phyloP scores from a whole-genome alignment of 306 rosid genomes.

The Castanospermum australe region DNA sequence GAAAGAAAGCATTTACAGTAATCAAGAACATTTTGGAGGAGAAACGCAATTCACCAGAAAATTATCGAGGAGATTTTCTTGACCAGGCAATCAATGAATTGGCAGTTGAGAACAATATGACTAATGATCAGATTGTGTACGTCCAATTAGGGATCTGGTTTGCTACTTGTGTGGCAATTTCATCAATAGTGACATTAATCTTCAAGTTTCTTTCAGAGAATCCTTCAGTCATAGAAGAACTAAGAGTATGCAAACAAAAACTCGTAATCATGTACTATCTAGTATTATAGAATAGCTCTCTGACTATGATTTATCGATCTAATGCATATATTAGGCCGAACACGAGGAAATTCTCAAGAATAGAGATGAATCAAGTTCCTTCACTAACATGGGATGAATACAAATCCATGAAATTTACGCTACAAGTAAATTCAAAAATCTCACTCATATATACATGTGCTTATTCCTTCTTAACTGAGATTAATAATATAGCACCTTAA shows the following conservation, averaged over 20 bases:
- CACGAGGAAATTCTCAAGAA: conserved; percentile 10
- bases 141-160: background rate
- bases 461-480: background rate
- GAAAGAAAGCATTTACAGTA: background rate
- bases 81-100: background rate
- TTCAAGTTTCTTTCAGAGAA: no score
- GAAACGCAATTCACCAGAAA: no score
- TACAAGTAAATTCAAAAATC: background rate
- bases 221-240: no score
- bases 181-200: background rate
- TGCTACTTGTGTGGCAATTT: background rate
- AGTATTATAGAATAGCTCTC: background rate
- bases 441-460: background rate
- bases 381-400: conserved; percentile 29
- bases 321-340: background rate
- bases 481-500: background rate
- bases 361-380: background rate
- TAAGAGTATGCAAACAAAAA: no score
- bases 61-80: background rate
- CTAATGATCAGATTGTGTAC: background rate
- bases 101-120: background rate
- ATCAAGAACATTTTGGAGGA: background rate
- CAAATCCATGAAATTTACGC: conserved; percentile 24
- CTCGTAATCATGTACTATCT: background rate
- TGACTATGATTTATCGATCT: background rate